phyloP scores from a whole-genome alignment of 345 rosid genomes.

The Hibiscus trionum region DNA sequence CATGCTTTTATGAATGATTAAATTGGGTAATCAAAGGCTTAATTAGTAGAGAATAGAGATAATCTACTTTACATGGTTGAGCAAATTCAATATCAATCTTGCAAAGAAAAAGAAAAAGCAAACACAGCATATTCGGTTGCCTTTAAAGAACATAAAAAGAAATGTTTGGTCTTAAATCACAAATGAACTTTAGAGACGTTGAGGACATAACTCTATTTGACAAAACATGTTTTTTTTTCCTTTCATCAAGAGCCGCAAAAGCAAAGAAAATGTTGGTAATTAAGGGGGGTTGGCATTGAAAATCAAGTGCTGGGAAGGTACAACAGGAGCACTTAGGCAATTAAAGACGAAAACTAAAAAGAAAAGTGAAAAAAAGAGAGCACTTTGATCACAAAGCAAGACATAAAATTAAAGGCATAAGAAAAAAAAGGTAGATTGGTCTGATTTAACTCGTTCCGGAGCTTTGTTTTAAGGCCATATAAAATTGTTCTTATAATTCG shows the following conservation, averaged over 20 bases:
- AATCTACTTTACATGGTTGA: not conserved
- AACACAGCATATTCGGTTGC: not conserved
- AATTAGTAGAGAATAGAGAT: not conserved
- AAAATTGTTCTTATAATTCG: no score
- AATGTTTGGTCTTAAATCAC: not conserved
- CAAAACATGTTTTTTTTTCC: slow-evolving; percentile 1
- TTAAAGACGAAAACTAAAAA: not conserved
- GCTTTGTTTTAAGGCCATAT: no score
- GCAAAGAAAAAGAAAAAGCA: not conserved
- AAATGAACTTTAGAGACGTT: not conserved
- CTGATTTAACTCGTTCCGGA: not conserved
- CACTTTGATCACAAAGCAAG: slow-evolving; percentile 2
- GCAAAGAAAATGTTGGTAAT: slow-evolving; percentile 3
- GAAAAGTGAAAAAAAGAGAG: not conserved
- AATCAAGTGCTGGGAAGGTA: not conserved
- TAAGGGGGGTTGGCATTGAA: not conserved
- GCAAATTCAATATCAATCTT: not conserved
- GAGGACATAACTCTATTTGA: not conserved
- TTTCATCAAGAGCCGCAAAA: not conserved
- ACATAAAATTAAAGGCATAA: not conserved
- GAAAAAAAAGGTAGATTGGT: not conserved
- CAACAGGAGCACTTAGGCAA: not conserved
- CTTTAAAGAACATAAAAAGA: not conserved
- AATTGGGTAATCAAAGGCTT: not conserved
- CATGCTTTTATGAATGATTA: not conserved